Evolutionary conservation across 768 basidiomycete species (phyloP), one percentile per base, ranked within the genome.

Genomic region (Amanita brunnescens): DNA sequence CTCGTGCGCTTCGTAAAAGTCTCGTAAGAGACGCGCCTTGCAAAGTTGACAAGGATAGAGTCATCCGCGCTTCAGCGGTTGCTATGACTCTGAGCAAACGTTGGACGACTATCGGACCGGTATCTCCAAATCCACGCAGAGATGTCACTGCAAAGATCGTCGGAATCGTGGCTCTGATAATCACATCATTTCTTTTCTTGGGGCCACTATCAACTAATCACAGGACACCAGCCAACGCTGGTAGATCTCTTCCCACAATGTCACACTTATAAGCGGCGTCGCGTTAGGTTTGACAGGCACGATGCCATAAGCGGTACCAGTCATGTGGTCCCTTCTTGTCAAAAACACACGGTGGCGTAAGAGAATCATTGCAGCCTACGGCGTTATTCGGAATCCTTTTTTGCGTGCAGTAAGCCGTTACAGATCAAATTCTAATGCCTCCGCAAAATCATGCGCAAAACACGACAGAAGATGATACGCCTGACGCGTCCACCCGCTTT

Each of bases 231-330:
- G n/a, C 38, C 38, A 39, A 9, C 38, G n/a, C 18, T 40, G 39
- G 39, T 18, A 18, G 8, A 8, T 21, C 13, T 18, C 21, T 42
- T 44, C 42, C n/a, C 42, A 44, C 42, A 26, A 44, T 44, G 42
- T 44, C 42, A 16, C 6, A n/a, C 29, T 13, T 29, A 44, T 34
- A 47, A 47, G 45, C 45, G 45, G 34, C 45, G 45, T 46, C 30
- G 33, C 20, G 23, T 47, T 47, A 35, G 18, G 45, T 47, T 47
- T 47, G 45, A 47, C 34, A 47, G 45, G 32, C 33, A 47, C 32
- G 13, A 34, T 20, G 26, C 45, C 21, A 47, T 24, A 35, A 47
- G n/a, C 18, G 34, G 20, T 33, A 34, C 30, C 9, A 33, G 16
- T 34, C 45, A 47, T 47, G 29, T 6, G 45, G 45, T 2, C 16